These are phyloP conservation scores for Apiotrichum brassicae DNA, from an alignment of 1,284 basidiomycete species.

Conservation along the genomic window DNA sequence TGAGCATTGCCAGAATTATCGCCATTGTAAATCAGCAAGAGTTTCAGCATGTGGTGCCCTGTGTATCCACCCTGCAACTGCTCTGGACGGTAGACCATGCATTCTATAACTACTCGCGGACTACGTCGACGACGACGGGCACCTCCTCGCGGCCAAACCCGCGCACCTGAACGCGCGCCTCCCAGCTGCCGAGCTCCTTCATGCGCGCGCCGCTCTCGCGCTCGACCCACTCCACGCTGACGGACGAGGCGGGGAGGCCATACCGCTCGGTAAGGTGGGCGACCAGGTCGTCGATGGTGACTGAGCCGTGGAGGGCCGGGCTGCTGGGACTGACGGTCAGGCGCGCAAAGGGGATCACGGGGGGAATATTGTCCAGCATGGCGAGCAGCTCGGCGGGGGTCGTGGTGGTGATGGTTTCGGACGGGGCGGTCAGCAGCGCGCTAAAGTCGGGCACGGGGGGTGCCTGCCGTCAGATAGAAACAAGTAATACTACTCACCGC, in stretches of 20 bases:
- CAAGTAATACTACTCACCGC: neutral
- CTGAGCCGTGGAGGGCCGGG: constrained; percentile 33
- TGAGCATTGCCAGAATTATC: no score
- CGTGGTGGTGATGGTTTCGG: constrained; percentile 5
- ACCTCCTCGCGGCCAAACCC: constrained; percentile 23
- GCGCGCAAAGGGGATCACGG: constrained; percentile 23
- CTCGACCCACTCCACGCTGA: constrained; percentile 26
- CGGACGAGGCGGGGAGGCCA: constrained; percentile 16
- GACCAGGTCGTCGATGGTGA: constrained; percentile 32
- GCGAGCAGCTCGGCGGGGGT: constrained; percentile 21
- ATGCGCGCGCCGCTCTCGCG: constrained; percentile 26
- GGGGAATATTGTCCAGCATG: constrained; percentile 22
- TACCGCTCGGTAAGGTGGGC: constrained; percentile 19
- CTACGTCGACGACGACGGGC: constrained; percentile 17
- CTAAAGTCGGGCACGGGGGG: no score
- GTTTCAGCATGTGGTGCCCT: no score
- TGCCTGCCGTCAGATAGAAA: no score
- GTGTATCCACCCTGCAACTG: neutral
- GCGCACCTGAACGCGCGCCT: constrained; percentile 19
- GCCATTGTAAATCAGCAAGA: no score
- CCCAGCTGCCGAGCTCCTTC: constrained; percentile 31
- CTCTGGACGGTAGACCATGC: constrained; percentile 3
- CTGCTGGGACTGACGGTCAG: constrained; percentile 27
- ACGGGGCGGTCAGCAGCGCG: no score
- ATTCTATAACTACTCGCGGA: constrained; percentile 11